phyloP scores from a whole-genome alignment of 2,329 filamentous ascomycete species.

The Pyrenophora tritici-repentis region DNA sequence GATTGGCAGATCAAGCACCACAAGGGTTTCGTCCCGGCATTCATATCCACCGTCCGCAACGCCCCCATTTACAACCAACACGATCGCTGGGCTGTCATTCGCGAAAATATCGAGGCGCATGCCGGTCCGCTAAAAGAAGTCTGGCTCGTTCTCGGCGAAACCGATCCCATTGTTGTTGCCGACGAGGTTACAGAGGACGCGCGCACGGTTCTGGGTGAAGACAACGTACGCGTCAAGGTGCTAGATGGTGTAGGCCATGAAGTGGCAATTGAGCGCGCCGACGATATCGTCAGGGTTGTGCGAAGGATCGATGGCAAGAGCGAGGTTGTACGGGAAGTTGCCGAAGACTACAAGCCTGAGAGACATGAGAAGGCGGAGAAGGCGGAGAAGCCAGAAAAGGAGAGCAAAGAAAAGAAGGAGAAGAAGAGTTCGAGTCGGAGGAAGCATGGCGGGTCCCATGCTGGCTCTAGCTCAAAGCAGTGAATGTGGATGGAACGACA shows the following conservation, averaged over 20 bases:
- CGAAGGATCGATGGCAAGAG: conserved; percentile 8
- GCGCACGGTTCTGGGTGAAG: conserved; percentile 58
- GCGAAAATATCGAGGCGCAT: conserved; percentile 43
- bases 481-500: too few relatives aligned
- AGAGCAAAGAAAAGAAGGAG: conserved; percentile 9
- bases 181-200: conserved; percentile 69
- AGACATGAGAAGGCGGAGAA: neutral
- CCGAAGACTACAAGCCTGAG: conserved; percentile 4
- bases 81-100: conserved; percentile 65
- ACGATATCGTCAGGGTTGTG: conserved; percentile 57
- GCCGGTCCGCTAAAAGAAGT: conserved; percentile 56
- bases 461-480: conserved; percentile 13
- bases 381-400: neutral
- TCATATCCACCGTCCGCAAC: conserved; percentile 71
- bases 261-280: conserved; percentile 66
- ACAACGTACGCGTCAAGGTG: conserved; percentile 62
- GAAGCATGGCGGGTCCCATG: conserved; percentile 14
- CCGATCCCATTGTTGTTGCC: conserved; percentile 69
- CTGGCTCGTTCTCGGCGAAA: conserved; percentile 67
- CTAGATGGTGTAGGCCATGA: conserved; percentile 69
- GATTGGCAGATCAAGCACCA: conserved; percentile 72
- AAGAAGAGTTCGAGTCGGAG: conserved; percentile 15
- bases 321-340: conserved; percentile 3
- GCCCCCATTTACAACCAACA: conserved; percentile 71
- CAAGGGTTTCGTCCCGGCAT: conserved; percentile 69